Evolutionary conservation across 805 yeast genomes (phyloP).

Genomic region (Ogataea parapolymorpha): DNA sequence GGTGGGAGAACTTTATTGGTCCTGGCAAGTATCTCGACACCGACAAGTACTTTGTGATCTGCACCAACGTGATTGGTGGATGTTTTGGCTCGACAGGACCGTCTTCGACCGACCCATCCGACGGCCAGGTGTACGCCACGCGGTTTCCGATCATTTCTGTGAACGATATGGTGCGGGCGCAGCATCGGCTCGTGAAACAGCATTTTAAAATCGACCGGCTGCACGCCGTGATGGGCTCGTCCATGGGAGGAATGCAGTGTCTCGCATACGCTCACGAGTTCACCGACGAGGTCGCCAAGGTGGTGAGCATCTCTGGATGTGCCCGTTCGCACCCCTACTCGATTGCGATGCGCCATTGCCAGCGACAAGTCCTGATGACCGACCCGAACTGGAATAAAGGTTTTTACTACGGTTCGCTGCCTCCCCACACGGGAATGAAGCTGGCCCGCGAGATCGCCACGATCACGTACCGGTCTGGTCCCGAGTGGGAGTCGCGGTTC

Average conservation of each 20-base stretch:
- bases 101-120: constrained; percentile 70
- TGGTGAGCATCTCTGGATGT: constrained; percentile 85
- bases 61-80: constrained; percentile 92
- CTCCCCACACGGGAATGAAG: constrained; percentile 95
- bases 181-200: constrained; percentile 60
- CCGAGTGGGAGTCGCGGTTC: constrained; percentile 94
- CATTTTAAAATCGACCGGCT: constrained; percentile 62
- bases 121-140: constrained; percentile 69
- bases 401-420: constrained; percentile 64
- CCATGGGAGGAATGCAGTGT: constrained; percentile 99
- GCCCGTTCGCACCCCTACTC: constrained; percentile 93
- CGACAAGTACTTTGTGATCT: constrained; percentile 71
- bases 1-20: constrained; percentile 97
- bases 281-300: constrained; percentile 67
- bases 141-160: constrained; percentile 82
- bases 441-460: constrained; percentile 92
- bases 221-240: constrained; percentile 81
- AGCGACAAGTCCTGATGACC: constrained; percentile 89
- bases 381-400: constrained; percentile 96
- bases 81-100: constrained; percentile 97
- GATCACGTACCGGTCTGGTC: constrained; percentile 90
- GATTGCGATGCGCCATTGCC: constrained; percentile 90
- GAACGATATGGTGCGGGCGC: constrained; percentile 90
- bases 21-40: constrained; percentile 80
- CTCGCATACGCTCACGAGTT: constrained; percentile 84